Evolutionary conservation across 768 basidiomycete species (phyloP), one percentile per base, ranked within the genome.

Genomic region (Fomitopsis pulvina): DNA sequence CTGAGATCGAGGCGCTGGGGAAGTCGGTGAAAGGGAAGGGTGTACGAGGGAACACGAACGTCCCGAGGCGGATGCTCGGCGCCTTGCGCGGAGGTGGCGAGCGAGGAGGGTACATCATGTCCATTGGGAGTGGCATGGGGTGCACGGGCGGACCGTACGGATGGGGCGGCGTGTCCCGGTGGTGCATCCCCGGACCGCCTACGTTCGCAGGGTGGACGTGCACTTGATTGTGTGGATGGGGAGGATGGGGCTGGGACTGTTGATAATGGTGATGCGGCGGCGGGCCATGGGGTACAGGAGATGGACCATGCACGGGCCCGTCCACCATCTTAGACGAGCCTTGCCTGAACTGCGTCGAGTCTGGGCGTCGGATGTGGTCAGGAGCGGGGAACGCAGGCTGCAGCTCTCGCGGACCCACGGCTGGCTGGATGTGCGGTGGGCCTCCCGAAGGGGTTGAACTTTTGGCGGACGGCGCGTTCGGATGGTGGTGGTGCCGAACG

Each of bases 1-100:
- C 29, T 8, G 29, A 30, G 29, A 18, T 16, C 34, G 41, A 50
- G 38, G 44, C 41, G 48, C 38, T 47, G 32, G 61, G 61, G 51
- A 60, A 62, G 48, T 58, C 64, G 32, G 60, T 48, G 54, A 60
- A 81, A 18, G 82, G 81, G 63, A 84, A 81, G 24, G 81, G 82
- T 38, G 76, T 64, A 37, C 66, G 63, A 1, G 82, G 82, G 47
- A 71, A 78, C 41, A 84, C 75, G 62, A 70, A 84, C 22, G 78
- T 78, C 32, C 82, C 82, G 11, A 84, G 63, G 54, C 75, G 66
- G 2, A 61, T 53, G 0, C 62, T 50, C 2, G 63, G 61, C 4
- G 58, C 52, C 8, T 49, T 48, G 9, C 56, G 52, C 6, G 59
- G 61, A 2, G 57, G 43, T 22, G 50, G 51, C 20, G 56, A 39